These are phyloP conservation scores for Daldinia childiae DNA, from an alignment of 495 filamentous ascomycete species.

Conservation along the genomic window DNA sequence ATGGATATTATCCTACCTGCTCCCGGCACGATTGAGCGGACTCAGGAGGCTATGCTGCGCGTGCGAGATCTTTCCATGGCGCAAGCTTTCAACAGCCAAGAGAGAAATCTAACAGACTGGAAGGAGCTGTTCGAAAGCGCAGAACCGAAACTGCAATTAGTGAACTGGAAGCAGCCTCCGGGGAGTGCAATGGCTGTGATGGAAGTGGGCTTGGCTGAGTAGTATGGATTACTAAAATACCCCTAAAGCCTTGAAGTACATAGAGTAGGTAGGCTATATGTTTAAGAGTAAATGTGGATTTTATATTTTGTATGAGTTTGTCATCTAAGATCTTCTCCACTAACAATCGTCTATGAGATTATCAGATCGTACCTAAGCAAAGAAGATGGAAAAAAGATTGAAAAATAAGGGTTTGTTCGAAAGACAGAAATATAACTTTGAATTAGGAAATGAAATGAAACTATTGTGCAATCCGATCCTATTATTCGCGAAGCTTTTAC, in stretches of 20 bases:
- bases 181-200: background rate
- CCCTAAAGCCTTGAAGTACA: background rate
- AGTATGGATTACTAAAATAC: background rate
- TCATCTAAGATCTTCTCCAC: background rate
- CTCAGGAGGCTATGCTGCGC: background rate
- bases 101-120: background rate
- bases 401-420: no score
- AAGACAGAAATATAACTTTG: background rate
- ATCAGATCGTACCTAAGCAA: background rate
- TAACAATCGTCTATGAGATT: background rate
- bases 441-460: conserved; percentile 13
- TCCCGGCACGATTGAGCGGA: background rate
- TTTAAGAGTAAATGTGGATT: background rate
- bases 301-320: background rate
- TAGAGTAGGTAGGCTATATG: background rate
- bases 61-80: conserved; percentile 1
- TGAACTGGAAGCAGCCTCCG: background rate
- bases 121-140: background rate
- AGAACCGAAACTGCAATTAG: background rate
- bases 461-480: conserved; percentile 38
- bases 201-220: background rate
- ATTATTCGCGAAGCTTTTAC: conserved; percentile 19
- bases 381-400: background rate
- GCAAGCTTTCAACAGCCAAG: background rate
- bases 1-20: background rate